Evolutionary conservation across 345 rosid genomes (phyloP), one percentile per base, ranked within the genome.

Genomic region (Chamaenerion angustifolium): DNA sequence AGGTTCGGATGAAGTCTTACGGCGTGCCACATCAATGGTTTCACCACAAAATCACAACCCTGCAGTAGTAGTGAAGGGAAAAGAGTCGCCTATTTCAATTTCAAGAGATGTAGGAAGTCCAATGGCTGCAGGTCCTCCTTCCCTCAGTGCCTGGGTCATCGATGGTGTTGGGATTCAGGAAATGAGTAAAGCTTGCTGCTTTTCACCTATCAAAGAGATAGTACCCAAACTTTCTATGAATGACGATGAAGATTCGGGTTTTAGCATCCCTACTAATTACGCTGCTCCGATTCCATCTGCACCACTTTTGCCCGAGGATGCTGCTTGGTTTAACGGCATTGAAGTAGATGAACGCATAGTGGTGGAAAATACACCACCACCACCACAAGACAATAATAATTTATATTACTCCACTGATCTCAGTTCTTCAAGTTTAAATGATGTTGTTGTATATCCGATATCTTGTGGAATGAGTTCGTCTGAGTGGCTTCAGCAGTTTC

Each of bases 401-500:
- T 59, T 54, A 12, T 35, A 48, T n/a, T 19, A 13, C 43, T 15
- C 62, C 57, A 61, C 45, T 58, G 56, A 60, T 16, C 70, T 60
- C 7, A 50, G 27, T 43, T 54, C 55, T 69, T 65, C 71, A 49
- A 43, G 62, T 43, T 66, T 79, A 3, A 64, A 69, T 46, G 60
- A 69, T 51, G 57, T 51, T 19, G 75, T 75, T 47, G 73, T 69
- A 47, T 81, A 66, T 52, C 70, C 77, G 0, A 81, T 74, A 25
- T 45, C 61, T 49, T 57, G 57, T n/a, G 73, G 77, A 49, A 56
- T 92, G 71, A 71, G 76, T 53, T 86, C 96, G 56, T 81, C 98
- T 0, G 96, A 86, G 68, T 92, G 98, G 98, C 93, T 92, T 55
- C 85, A 89, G 9, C 81, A 82, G 31, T 92, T 83, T 64, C 80